Evolutionary conservation across 345 rosid genomes (phyloP), one percentile per base, ranked within the genome.

Genomic region (Eucalyptus lansdowneana): DNA sequence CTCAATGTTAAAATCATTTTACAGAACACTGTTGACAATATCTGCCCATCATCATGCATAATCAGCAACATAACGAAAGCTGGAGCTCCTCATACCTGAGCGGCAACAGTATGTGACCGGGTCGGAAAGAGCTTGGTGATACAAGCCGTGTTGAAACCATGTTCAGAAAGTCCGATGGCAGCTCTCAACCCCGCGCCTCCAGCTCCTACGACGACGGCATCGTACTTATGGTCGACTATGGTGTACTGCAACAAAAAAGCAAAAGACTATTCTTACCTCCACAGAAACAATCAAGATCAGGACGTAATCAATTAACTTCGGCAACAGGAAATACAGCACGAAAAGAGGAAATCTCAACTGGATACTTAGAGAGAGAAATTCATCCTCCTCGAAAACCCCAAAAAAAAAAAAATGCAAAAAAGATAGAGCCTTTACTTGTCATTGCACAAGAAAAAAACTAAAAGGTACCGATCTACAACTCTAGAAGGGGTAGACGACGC

Each of bases 111-210:
- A 89, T 98, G 99, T 3, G 99, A 98, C 49, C 99, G 96, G 37
- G 99, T 97, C 1, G 99, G 99, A 65, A 98, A 98, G 76, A 98
- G 98, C 96, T 98, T 98, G 91, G 99, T 97, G 91, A 98, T 94
- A 91, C 99, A 98, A 92, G 99, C 99, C 1, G 99, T 98, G 89
- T 97, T 97, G 87, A 98, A 97, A n/a, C 99, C 99, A 94, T 98
- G 99, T 93, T 98, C 99, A 2, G 99, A 98, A 50, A 98, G 96
- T 62, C 99, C 99, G 16, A 98, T 98, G 56, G 99, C 99, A 14
- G 99, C 99, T 89, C 99, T 92, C 90, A 98, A 92, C 40, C 99
- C 99, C 1, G 99, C 99, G 86, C 99, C 99, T 86, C 99, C 99
- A 44, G 99, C 99, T 92, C 99, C 99, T 7, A 97, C 98, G 22